Percentiles rank a stretch among this genome's conserved stretches.
Evolutionary conservation across 345 rosid genomes (phyloP).

Genomic region (Alliaria petiolata): DNA sequence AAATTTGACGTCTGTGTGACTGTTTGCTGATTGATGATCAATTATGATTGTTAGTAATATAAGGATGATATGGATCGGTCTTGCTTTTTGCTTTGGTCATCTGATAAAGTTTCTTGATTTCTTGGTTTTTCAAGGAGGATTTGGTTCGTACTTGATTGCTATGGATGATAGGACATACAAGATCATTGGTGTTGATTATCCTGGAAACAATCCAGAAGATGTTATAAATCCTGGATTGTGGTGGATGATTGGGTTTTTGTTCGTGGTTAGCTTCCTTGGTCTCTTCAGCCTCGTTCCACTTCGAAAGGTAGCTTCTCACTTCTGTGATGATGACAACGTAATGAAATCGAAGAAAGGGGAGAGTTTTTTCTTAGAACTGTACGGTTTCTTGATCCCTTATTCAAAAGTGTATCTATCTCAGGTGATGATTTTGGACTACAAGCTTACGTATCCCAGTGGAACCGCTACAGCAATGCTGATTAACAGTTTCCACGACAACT

Average conservation of each 20-base stretch:
- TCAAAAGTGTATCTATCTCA: slow-evolving; percentile 2
- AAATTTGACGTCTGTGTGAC: too few species aligned
- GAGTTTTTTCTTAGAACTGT: not conserved
- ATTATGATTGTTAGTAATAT: too few species aligned
- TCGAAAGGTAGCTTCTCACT: slow-evolving; percentile 49
- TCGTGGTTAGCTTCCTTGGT: slow-evolving; percentile 80
- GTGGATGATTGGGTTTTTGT: slow-evolving; percentile 82
- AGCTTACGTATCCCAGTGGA: slow-evolving; percentile 33
- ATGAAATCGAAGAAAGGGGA: not conserved
- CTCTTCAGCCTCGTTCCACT: slow-evolving; percentile 78
- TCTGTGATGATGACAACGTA: not conserved
- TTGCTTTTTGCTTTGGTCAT: not conserved
- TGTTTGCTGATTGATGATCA: too few species aligned
- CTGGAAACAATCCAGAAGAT: slow-evolving; percentile 68
- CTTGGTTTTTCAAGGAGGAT: slow-evolving; percentile 46
- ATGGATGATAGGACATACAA: slow-evolving; percentile 73
- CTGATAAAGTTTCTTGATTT: not conserved
- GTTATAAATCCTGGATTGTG: slow-evolving; percentile 66
- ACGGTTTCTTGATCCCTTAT: not conserved
- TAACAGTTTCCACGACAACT: slow-evolving; percentile 22
- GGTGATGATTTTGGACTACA: slow-evolving; percentile 28
- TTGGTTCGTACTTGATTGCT: slow-evolving; percentile 73
- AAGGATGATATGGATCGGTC: not conserved
- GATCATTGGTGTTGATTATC: slow-evolving; percentile 72
- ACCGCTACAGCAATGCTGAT: slow-evolving; percentile 29